These are phyloP conservation scores for Cubamyces lactineus DNA, from an alignment of 768 basidiomycete species.

Conservation along the genomic window DNA sequence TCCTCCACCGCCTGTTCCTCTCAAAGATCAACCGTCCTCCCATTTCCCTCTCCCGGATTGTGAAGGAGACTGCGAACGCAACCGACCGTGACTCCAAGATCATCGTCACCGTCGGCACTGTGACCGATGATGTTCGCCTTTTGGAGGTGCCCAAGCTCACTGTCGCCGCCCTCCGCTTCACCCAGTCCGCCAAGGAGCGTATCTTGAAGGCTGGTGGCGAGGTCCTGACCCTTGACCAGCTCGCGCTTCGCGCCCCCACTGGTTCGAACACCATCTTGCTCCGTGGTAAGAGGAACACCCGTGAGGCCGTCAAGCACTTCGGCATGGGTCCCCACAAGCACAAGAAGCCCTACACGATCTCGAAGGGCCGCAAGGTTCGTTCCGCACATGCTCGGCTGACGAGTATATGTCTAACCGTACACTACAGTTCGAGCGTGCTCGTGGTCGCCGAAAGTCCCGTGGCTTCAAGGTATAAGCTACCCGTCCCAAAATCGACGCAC, in stretches of 20 bases:
- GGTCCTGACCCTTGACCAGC: constrained; percentile 92
- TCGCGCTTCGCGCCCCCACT: constrained; percentile 91
- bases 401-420: neutral
- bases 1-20: constrained; percentile 96
- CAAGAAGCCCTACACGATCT: constrained; percentile 96
- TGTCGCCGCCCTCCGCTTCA: constrained; percentile 95
- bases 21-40: constrained; percentile 98
- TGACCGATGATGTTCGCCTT: constrained; percentile 95
- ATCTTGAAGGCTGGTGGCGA: constrained; percentile 97
- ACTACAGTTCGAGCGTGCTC: constrained; percentile 87
- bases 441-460: constrained; percentile 98
- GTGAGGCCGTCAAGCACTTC: constrained; percentile 97
- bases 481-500: constrained; percentile 37
- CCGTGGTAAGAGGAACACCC: constrained; percentile 88
- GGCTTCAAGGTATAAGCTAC: constrained; percentile 88
- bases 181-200: constrained; percentile 88
- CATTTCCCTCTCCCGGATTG: constrained; percentile 90
- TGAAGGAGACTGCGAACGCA: constrained; percentile 74
- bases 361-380: constrained; percentile 92
- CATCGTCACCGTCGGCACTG: constrained; percentile 86
- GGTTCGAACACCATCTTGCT: constrained; percentile 94
- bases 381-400: neutral
- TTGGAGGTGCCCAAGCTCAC: constrained; percentile 85
- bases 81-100: constrained; percentile 76
- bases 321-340: constrained; percentile 98